Conservation (phyloP, 345 rosid species). For the Pugionium cornutum region DNA sequence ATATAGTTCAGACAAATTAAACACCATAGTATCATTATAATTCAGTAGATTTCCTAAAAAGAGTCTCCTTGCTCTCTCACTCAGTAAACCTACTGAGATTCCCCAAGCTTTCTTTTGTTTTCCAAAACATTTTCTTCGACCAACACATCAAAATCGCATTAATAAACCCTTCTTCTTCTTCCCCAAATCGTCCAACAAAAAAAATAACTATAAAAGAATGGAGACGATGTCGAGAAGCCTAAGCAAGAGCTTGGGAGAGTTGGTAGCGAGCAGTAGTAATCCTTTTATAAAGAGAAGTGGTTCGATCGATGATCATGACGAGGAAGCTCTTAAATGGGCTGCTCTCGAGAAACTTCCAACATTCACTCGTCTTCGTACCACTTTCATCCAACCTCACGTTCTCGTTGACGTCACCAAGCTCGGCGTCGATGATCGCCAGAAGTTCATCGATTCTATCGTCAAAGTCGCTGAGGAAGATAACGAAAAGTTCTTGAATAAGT, state of each 20-base stretch:
- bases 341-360: constrained; percentile 88
- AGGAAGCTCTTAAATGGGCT: constrained; percentile 94
- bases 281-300: constrained; percentile 45
- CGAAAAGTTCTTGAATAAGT: constrained; percentile 71
- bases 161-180: constrained; percentile 8
- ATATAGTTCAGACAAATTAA: too few relatives aligned
- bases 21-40: too few relatives aligned
- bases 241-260: constrained; percentile 62
- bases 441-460: constrained; percentile 72
- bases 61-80: too few relatives aligned
- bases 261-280: constrained; percentile 32
- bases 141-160: neutral
- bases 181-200: neutral
- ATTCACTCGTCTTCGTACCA: constrained; percentile 72
- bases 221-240: constrained; percentile 44
- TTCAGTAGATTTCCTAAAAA: too few relatives aligned
- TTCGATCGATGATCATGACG: constrained; percentile 60
- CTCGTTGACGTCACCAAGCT: constrained; percentile 72
- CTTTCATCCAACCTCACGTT: constrained; percentile 52
- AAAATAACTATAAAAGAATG: neutral
- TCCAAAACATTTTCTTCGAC: too few relatives aligned
- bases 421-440: constrained; percentile 60
- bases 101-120: too few relatives aligned
- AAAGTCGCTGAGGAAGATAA: constrained; percentile 89
- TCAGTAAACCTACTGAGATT: too few relatives aligned